phyloP scores from a whole-genome alignment of 352 stramenopile species.

The Plasmopara halstedii region DNA sequence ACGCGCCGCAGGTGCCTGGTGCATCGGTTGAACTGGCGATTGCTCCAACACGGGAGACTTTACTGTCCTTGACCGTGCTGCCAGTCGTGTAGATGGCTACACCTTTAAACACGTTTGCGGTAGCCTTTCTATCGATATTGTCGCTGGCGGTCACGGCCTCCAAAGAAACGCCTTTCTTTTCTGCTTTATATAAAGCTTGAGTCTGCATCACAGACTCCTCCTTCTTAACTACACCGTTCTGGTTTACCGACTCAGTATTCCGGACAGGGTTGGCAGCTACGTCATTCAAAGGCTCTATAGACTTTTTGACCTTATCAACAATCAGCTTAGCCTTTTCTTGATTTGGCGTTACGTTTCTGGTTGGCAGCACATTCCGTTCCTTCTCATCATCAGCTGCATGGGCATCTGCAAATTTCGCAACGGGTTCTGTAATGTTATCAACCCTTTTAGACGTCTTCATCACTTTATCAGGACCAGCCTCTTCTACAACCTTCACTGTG shows the following conservation, averaged over 20 bases:
- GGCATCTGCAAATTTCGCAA: constrained; percentile 7
- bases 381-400: constrained; percentile 11
- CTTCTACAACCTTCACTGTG: constrained; percentile 7
- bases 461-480: neutral
- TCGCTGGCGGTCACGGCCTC: constrained; percentile 11
- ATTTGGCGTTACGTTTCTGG: constrained; percentile 23
- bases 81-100: constrained; percentile 31
- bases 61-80: constrained; percentile 24
- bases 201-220: constrained; percentile 1
- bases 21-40: constrained; percentile 11
- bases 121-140: constrained; percentile 21
- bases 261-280: neutral
- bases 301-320: constrained; percentile 6
- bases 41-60: constrained; percentile 15
- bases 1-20: constrained; percentile 19
- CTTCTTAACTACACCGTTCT: constrained; percentile 7
- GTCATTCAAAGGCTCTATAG: constrained; percentile 10
- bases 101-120: constrained; percentile 27
- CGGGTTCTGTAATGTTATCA: constrained; percentile 5
- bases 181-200: constrained; percentile 6
- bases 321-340: constrained; percentile 6
- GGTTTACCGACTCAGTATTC: constrained; percentile 6
- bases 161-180: constrained; percentile 8
- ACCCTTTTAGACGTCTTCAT: constrained; percentile 3
- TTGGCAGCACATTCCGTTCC: constrained; percentile 7